Evolutionary conservation across 2,329 filamentous ascomycete genomes (phyloP).

Genomic region (Orbilia brochopaga): DNA sequence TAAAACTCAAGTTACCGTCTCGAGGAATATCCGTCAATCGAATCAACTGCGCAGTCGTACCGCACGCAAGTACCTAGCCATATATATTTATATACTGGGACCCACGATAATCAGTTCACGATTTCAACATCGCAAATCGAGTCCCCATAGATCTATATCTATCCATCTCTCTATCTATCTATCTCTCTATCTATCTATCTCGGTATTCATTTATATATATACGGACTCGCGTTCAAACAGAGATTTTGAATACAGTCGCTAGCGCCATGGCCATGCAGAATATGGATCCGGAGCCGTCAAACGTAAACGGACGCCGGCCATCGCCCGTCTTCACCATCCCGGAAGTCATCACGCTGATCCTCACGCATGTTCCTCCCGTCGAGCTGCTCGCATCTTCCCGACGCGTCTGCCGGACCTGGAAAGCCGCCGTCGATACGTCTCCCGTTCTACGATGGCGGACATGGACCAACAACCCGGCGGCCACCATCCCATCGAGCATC

Average conservation of each 20-base stretch:
- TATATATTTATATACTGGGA: no score
- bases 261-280: no score
- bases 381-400: conserved; percentile 12
- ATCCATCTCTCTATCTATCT: no score
- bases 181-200: no score
- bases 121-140: no score
- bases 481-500: conserved; percentile 2
- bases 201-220: no score
- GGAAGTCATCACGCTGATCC: conserved; percentile 18
- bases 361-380: conserved; percentile 5
- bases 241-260: neutral
- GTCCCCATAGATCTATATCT: no score
- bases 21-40: no score
- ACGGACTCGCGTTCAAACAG: neutral
- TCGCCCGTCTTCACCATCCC: conserved; percentile 17
- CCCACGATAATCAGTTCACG: no score
- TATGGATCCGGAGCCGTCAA: conserved; percentile 4
- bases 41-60: no score
- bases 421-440: conserved; percentile 10
- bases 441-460: conserved; percentile 15
- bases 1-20: no score
- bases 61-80: no score
- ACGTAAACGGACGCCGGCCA: neutral
- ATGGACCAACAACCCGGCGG: neutral
- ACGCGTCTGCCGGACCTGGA: conserved; percentile 26